Percentiles rank a stretch among this genome's conserved stretches.
phyloP scores from a whole-genome alignment of 2,329 filamentous ascomycete species.

The Trichophyton schoenleinii region DNA sequence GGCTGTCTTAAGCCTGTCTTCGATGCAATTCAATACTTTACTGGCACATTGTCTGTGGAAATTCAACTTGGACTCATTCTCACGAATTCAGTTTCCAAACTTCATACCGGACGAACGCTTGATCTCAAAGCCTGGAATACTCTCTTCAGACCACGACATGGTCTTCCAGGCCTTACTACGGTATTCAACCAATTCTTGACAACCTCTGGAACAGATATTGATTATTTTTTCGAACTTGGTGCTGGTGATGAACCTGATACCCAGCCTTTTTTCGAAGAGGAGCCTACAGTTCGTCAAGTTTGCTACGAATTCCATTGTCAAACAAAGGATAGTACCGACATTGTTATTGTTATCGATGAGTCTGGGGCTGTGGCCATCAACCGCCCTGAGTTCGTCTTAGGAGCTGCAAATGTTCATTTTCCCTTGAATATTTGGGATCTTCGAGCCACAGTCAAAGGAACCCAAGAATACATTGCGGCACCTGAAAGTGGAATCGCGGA shows the following conservation, averaged over 20 bases:
- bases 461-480: slow-evolving; percentile 16
- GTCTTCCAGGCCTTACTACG: slow-evolving; percentile 19
- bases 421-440: slow-evolving; percentile 31
- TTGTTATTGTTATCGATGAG: slow-evolving; percentile 26
- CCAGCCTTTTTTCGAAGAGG: not conserved
- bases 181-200: slow-evolving; percentile 29
- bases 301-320: slow-evolving; percentile 31
- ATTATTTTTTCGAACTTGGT: slow-evolving; percentile 27
- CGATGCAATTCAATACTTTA: slow-evolving; percentile 24
- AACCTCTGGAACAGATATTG: slow-evolving; percentile 29
- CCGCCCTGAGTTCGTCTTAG: slow-evolving; percentile 19
- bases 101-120: slow-evolving; percentile 13
- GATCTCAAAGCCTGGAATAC: slow-evolving; percentile 19
- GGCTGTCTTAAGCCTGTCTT: slow-evolving; percentile 21
- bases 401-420: slow-evolving; percentile 28
- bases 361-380: slow-evolving; percentile 20
- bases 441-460: slow-evolving; percentile 21
- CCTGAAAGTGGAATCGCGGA: slow-evolving; percentile 18
- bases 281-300: slow-evolving; percentile 11
- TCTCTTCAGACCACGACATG: slow-evolving; percentile 23
- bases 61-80: slow-evolving; percentile 28
- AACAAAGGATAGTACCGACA: slow-evolving; percentile 18
- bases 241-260: slow-evolving; percentile 11
- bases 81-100: slow-evolving; percentile 18
- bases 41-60: slow-evolving; percentile 25